Percentiles rank a stretch among this genome's conserved stretches.
These are phyloP conservation scores for Leishmania arabica DNA, from an alignment of 208 protist species.

Conservation along the genomic window DNA sequence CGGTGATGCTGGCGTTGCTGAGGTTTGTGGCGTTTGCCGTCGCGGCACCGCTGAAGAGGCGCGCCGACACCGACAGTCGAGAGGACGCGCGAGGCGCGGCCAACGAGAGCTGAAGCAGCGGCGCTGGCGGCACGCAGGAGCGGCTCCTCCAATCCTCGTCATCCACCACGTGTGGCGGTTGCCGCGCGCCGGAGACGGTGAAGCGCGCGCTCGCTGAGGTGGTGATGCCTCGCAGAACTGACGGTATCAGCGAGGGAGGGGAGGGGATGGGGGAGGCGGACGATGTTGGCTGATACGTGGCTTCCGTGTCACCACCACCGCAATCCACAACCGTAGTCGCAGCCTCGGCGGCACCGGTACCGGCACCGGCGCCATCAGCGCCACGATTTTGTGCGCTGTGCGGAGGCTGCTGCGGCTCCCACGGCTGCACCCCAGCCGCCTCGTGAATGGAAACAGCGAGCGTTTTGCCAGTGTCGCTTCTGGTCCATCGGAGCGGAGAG, in stretches of 20 bases:
- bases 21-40: background rate
- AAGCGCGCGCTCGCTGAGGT: background rate
- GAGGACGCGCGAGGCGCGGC: constrained; percentile 2
- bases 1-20: constrained; percentile 1
- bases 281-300: background rate
- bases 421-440: background rate
- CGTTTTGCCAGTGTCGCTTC: background rate
- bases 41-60: background rate
- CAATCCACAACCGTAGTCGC: background rate
- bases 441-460: background rate
- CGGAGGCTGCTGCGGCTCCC: background rate
- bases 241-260: background rate
- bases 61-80: background rate
- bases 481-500: background rate
- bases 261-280: background rate
- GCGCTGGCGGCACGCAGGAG: constrained; percentile 3
- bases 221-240: background rate
- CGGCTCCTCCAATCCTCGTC: background rate
- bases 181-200: background rate
- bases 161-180: background rate
- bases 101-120: background rate
- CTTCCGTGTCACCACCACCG: background rate
- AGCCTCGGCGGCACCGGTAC: background rate
- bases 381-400: background rate
- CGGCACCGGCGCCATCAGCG: background rate